Base-by-base conservation (phyloP, 108 stramenopile genomes). In the Fragilariopsis cylindrus region DNA sequence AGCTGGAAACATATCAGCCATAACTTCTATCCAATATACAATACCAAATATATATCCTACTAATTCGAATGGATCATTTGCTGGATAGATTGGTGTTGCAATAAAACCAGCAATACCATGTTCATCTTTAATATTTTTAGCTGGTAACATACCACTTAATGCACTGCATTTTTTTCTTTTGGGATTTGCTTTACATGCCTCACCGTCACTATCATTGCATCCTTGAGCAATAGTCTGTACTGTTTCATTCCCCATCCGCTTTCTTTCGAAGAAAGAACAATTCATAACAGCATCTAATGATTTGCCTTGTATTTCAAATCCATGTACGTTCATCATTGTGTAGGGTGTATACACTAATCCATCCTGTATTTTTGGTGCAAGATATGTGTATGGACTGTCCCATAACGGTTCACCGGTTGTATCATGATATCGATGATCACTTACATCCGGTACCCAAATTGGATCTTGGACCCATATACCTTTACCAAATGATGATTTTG, bases 21-120 rank as follows among this genome's bases (percentile, higher is more conserved):
- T 44, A 7, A 70, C 63, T 43, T 79, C 78, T 42, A 74, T 62
- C 72, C 72, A 74, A 52, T 74, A 44, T 8, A 79, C 52, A 30
- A 57, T 66, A 3, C 66, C 69, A 3, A 39, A 56, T 5, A 57
- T 58, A 52, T 74, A 74, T 16, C 60, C 78, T 45, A 71, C 76
- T 45, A 77, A 43, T 7, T 70, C 58, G 21, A 11, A 55, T 13
- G 70, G 70, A 48, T 78, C 57, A 18, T 73, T 72, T 13, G 65
- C 60, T 11, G 82, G 78, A 54, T 49, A 83, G 19, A 83, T 79
- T 11, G 82, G 75, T 5, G 65, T 71, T 7, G 62, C 57, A 15
- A 77, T 69, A 49, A 64, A 83, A 3, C 58, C 58, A 30, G 21
- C 21, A 60, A 60, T 21, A 5, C 58, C 58, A 40, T 21, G 58